phyloP scores from a whole-genome alignment of 352 stramenopile species.

The Pythium insidiosum region DNA sequence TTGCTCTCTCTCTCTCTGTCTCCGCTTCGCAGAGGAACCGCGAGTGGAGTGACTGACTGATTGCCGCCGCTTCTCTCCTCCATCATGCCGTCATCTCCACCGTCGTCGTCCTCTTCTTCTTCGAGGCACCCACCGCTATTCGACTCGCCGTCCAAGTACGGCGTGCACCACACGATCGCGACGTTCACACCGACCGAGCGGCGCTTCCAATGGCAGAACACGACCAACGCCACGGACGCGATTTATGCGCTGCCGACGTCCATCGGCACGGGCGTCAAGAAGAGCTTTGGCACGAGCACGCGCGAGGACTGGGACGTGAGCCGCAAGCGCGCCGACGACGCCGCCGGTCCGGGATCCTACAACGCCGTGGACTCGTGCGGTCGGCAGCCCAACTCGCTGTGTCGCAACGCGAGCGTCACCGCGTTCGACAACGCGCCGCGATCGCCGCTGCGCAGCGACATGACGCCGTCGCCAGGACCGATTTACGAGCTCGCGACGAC shows the following conservation, averaged over 20 bases:
- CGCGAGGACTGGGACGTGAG: constrained; percentile 70
- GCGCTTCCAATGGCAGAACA: constrained; percentile 68
- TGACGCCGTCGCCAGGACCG: constrained; percentile 56
- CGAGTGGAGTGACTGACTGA: too few species aligned
- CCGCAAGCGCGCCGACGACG: constrained; percentile 51
- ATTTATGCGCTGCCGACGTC: constrained; percentile 64
- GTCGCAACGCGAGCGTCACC: constrained; percentile 31
- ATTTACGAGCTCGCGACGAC: constrained; percentile 64
- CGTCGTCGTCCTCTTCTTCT: too few species aligned
- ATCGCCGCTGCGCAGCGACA: constrained; percentile 31
- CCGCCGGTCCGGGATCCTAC: constrained; percentile 62
- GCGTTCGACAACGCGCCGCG: constrained; percentile 66
- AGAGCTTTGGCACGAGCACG: constrained; percentile 74
- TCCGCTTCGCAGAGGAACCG: too few species aligned
- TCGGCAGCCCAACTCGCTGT: constrained; percentile 45
- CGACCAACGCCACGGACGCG: constrained; percentile 41
- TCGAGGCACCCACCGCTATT: constrained; percentile 44
- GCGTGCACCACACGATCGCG: constrained; percentile 59
- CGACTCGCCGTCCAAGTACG: constrained; percentile 63
- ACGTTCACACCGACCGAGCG: constrained; percentile 57
- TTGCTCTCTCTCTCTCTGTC: too few species aligned
- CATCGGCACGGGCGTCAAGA: constrained; percentile 43
- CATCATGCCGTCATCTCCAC: too few species aligned
- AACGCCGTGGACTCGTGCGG: constrained; percentile 44
- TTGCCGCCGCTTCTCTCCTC: too few species aligned